phyloP scores from a whole-genome alignment of 176 grass and related monocot genomes.

The Thinopyrum elongatum region DNA sequence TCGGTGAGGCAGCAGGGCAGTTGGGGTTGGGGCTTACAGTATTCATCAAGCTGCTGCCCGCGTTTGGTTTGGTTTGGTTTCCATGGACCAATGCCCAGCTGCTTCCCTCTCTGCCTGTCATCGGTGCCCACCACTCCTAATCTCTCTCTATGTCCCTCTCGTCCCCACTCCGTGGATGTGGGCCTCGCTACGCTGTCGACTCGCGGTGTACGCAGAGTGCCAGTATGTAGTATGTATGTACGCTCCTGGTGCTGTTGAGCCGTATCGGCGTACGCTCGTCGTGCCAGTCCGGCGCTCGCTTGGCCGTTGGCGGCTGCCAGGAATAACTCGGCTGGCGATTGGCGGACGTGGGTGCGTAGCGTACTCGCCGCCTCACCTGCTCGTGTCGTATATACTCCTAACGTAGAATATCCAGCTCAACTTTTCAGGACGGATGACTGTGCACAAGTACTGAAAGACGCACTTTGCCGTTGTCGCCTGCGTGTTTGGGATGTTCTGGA shows the following conservation, averaged over 20 bases:
- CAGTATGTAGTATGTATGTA: no score
- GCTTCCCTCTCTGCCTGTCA: not conserved
- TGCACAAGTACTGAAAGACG: not conserved
- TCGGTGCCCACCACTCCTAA: not conserved
- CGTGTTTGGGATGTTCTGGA: not conserved
- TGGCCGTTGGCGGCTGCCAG: not conserved
- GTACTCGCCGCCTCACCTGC: not conserved
- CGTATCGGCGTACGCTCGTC: not conserved
- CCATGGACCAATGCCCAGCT: slow-evolving; percentile 7
- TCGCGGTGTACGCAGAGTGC: not conserved
- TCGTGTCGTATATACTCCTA: not conserved
- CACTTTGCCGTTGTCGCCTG: not conserved
- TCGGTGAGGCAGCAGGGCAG: not conserved
- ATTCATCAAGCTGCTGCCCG: not conserved
- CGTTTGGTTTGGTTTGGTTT: not conserved
- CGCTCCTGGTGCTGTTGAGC: no score
- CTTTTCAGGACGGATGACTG: not conserved
- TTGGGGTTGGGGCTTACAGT: not conserved
- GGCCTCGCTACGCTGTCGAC: not conserved
- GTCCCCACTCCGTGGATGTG: no score
- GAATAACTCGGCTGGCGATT: no score
- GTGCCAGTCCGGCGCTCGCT: not conserved
- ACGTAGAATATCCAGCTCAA: not conserved
- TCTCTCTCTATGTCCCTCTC: no score
- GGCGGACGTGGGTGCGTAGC: not conserved